phyloP scores from a whole-genome alignment of 2,329 filamentous ascomycete genomes.

The Sordariomycetes sp. region DNA sequence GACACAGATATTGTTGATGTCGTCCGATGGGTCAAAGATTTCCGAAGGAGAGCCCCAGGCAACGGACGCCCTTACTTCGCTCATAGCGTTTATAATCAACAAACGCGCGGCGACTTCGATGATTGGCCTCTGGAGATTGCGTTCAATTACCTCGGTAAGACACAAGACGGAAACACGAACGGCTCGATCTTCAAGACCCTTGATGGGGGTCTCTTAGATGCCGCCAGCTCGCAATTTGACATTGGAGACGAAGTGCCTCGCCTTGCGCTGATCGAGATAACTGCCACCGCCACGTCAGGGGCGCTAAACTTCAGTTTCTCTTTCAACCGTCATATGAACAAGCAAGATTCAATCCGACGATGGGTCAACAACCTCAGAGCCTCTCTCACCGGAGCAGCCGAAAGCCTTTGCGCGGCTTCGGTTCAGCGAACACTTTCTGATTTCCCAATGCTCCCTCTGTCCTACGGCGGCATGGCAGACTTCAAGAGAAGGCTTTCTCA shows the following conservation, averaged over 20 bases:
- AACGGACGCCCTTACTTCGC: slow-evolving; percentile 11
- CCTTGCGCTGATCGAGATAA: slow-evolving; percentile 6
- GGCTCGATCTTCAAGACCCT: slow-evolving; percentile 8
- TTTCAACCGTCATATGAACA: slow-evolving; percentile 4
- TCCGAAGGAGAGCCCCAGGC: slow-evolving; percentile 9
- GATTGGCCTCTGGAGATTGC: slow-evolving; percentile 18
- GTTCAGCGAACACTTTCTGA: slow-evolving; percentile 3
- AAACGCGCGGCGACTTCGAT: slow-evolving; percentile 10
- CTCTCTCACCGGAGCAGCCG: neutral
- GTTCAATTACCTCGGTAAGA: slow-evolving; percentile 6
- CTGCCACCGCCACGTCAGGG: slow-evolving; percentile 1
- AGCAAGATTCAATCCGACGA: neutral
- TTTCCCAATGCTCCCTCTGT: slow-evolving; percentile 5
- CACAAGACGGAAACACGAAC: neutral
- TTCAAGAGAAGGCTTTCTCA: slow-evolving; percentile 4
- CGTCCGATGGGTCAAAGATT: slow-evolving; percentile 11
- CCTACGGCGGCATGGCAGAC: slow-evolving; percentile 3
- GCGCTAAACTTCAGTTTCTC: slow-evolving; percentile 4
- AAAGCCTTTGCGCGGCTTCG: neutral
- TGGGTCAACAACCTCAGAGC: slow-evolving; percentile 3
- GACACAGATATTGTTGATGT: slow-evolving; percentile 8
- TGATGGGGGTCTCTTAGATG: slow-evolving; percentile 14
- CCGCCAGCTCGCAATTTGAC: slow-evolving; percentile 4
- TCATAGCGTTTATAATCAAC: slow-evolving; percentile 7
- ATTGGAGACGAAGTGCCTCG: slow-evolving; percentile 3